These are phyloP conservation scores for Penicillium longicatenatum DNA, from an alignment of 495 filamentous ascomycete species.

Conservation along the genomic window DNA sequence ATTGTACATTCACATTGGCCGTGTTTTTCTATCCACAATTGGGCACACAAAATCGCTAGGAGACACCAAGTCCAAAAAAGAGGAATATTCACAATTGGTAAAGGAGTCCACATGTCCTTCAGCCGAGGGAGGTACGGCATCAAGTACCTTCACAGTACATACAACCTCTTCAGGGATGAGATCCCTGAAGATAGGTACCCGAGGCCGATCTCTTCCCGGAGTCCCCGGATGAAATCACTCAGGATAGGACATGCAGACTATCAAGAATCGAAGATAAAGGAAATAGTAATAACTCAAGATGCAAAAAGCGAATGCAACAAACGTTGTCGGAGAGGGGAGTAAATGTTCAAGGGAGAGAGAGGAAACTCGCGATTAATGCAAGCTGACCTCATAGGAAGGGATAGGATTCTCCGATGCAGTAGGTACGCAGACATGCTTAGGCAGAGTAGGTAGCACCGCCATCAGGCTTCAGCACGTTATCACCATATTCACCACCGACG, in stretches of 20 bases:
- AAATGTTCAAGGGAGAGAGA: conserved; percentile 1
- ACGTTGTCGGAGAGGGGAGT: background rate
- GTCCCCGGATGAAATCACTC: conserved; percentile 7
- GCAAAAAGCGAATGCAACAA: conserved; percentile 14
- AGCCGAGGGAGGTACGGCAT: conserved; percentile 9
- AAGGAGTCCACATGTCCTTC: conserved; percentile 25
- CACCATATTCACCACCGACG: conserved; percentile 61
- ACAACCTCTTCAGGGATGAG: conserved; percentile 14
- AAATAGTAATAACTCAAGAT: conserved; percentile 15
- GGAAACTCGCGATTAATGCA: background rate
- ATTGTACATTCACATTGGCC: conserved; percentile 27
- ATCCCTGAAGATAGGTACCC: conserved; percentile 8
- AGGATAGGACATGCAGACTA: conserved; percentile 25
- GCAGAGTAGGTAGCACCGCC: conserved; percentile 28
- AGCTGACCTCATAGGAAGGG: background rate
- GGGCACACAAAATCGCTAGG: conserved; percentile 22
- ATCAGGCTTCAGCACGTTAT: conserved; percentile 60
- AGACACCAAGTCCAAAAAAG: conserved; percentile 23
- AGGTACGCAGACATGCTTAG: background rate
- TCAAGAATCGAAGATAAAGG: conserved; percentile 26
- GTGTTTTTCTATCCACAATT: conserved; percentile 31
- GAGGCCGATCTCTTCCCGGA: conserved; percentile 13
- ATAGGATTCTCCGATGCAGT: background rate
- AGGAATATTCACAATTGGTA: conserved; percentile 47
- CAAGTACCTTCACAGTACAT: conserved; percentile 26